These are phyloP conservation scores for Penicillium sp. DNA, from an alignment of 2,329 filamentous ascomycete genomes.

Conservation along the genomic window DNA sequence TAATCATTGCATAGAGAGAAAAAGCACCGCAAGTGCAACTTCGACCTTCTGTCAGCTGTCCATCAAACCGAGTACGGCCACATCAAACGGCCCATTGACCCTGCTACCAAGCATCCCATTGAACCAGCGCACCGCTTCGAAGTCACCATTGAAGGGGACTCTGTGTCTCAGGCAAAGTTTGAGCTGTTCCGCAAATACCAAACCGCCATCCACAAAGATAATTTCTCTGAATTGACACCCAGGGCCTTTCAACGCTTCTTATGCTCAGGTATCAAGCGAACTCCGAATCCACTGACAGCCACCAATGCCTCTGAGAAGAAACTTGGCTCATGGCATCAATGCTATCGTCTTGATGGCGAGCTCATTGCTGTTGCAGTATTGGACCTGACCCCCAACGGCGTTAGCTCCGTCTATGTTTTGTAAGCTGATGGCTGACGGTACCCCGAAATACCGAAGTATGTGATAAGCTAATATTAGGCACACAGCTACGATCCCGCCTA, in stretches of 20 bases:
- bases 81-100: slow-evolving; percentile 46
- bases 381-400: slow-evolving; percentile 48
- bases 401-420: slow-evolving; percentile 54
- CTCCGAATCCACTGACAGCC: slow-evolving; percentile 29
- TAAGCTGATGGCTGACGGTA: slow-evolving; percentile 27
- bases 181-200: slow-evolving; percentile 51
- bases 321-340: slow-evolving; percentile 52
- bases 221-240: slow-evolving; percentile 44
- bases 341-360: slow-evolving; percentile 51
- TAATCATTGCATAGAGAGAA: slow-evolving; percentile 42
- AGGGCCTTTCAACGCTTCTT: slow-evolving; percentile 50
- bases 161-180: slow-evolving; percentile 50
- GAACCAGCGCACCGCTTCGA: slow-evolving; percentile 53
- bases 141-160: slow-evolving; percentile 49
- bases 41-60: slow-evolving; percentile 44
- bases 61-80: slow-evolving; percentile 48
- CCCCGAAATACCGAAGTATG: neutral
- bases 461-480: neutral
- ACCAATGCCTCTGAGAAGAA: slow-evolving; percentile 42
- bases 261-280: slow-evolving; percentile 47
- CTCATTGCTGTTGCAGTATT: slow-evolving; percentile 51
- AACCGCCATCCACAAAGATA: slow-evolving; percentile 47
- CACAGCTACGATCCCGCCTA: slow-evolving; percentile 60
- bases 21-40: slow-evolving; percentile 43
- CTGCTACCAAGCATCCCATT: slow-evolving; percentile 44